These are phyloP conservation scores for Sclerotinia sclerotiorum DNA, from an alignment of 2,329 filamentous ascomycete genomes.

Conservation along the genomic window DNA sequence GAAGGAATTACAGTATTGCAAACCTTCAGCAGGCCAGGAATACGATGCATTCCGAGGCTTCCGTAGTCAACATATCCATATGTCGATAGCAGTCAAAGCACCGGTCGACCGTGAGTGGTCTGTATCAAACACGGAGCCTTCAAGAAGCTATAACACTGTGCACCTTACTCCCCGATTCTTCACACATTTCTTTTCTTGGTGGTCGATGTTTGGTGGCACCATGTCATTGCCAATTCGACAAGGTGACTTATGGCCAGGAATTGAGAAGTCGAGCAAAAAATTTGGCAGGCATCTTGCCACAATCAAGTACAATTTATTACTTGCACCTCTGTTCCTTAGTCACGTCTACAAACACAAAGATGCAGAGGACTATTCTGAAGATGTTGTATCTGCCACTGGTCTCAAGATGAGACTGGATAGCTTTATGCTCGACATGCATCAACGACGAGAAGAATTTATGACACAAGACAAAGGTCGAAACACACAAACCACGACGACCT, in stretches of 20 bases:
- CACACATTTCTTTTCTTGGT: constrained; percentile 97
- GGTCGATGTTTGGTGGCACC: constrained; percentile 91
- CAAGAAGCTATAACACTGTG: constrained; percentile 92
- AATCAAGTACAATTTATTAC: constrained; percentile 92
- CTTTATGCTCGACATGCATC: constrained; percentile 95
- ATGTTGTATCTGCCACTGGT: constrained; percentile 86
- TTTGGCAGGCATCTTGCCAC: constrained; percentile 97
- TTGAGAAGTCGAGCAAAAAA: constrained; percentile 97
- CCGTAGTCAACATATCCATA: constrained; percentile 91
- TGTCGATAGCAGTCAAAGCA: constrained; percentile 87
- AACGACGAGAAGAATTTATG: constrained; percentile 87
- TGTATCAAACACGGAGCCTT: constrained; percentile 69
- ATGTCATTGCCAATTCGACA: constrained; percentile 95
- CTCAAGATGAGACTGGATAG: constrained; percentile 94
- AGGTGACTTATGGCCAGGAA: constrained; percentile 83
- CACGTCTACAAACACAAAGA: constrained; percentile 99
- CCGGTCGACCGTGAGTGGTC: constrained; percentile 87
- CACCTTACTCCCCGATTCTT: constrained; percentile 95
- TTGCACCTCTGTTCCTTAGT: constrained; percentile 90
- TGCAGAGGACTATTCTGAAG: constrained; percentile 76
- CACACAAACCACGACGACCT: constrained; percentile 77
- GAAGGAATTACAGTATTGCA: constrained; percentile 74
- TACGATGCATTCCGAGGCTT: constrained; percentile 98
- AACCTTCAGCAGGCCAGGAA: constrained; percentile 52
- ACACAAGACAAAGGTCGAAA: constrained; percentile 75